phyloP scores from a whole-genome alignment of 257 asterid species.

The Solanum etuberosum region DNA sequence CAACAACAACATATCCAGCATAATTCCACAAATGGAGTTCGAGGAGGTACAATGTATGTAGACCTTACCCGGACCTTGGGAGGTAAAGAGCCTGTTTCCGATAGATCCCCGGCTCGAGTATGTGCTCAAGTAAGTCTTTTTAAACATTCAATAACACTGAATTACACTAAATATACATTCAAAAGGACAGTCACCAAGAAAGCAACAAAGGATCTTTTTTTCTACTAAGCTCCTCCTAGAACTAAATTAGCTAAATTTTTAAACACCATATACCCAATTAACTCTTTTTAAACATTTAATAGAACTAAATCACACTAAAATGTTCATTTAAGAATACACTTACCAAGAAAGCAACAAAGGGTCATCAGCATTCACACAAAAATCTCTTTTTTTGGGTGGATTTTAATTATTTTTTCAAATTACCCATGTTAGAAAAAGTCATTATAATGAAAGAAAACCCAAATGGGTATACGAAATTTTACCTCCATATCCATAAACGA shows the following conservation, averaged over 20 bases:
- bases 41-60: background rate
- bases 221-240: background rate
- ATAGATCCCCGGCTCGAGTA: no score
- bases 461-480: background rate
- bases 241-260: background rate
- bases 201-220: background rate
- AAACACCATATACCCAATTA: background rate
- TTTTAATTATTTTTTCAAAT: background rate
- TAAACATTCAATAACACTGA: background rate
- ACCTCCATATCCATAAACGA: conserved; percentile 62
- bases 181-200: no score
- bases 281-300: background rate
- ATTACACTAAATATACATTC: background rate
- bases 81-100: background rate
- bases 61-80: background rate
- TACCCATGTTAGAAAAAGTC: background rate
- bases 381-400: background rate
- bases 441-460: background rate
- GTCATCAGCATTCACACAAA: background rate
- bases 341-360: background rate
- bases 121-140: background rate
- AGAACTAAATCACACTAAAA: background rate
- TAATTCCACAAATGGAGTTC: background rate
- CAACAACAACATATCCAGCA: background rate
- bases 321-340: background rate